These are phyloP conservation scores for Irpex sp. DNA, from an alignment of 1,284 basidiomycete genomes.

Conservation along the genomic window DNA sequence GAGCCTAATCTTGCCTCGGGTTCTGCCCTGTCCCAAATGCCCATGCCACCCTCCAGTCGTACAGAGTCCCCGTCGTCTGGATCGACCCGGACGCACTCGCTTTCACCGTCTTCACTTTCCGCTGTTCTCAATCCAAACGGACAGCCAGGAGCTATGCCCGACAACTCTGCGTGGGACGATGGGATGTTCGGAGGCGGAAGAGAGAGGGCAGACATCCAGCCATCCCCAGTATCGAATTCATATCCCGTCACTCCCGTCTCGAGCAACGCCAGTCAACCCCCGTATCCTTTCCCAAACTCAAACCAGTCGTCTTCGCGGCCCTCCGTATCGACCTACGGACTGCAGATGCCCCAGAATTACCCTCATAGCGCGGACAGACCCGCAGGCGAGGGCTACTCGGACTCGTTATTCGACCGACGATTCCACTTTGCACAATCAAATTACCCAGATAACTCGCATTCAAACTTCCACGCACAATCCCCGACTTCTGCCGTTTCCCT, in stretches of 20 bases:
- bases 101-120: constrained; percentile 35
- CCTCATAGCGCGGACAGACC: constrained; percentile 39
- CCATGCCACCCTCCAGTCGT: constrained; percentile 19
- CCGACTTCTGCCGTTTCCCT: constrained; percentile 23
- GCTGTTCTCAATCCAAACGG: constrained; percentile 14
- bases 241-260: constrained; percentile 42
- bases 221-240: constrained; percentile 35
- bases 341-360: constrained; percentile 29
- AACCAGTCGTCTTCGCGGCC: constrained; percentile 33
- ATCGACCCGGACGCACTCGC: constrained; percentile 31
- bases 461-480: constrained; percentile 30
- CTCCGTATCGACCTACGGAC: constrained; percentile 22
- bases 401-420: constrained; percentile 31
- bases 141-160: constrained; percentile 29
- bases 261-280: constrained; percentile 20
- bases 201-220: constrained; percentile 33
- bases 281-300: constrained; percentile 32
- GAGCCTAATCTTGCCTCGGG: constrained; percentile 8
- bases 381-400: constrained; percentile 30
- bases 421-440: constrained; percentile 43
- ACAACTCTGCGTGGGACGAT: constrained; percentile 54
- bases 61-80: constrained; percentile 32
- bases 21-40: constrained; percentile 16
- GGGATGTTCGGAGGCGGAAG: constrained; percentile 45
- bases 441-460: constrained; percentile 31